Conservation (phyloP, 768 basidiomycete genomes). For the Cyclocybe cylindracea region DNA sequence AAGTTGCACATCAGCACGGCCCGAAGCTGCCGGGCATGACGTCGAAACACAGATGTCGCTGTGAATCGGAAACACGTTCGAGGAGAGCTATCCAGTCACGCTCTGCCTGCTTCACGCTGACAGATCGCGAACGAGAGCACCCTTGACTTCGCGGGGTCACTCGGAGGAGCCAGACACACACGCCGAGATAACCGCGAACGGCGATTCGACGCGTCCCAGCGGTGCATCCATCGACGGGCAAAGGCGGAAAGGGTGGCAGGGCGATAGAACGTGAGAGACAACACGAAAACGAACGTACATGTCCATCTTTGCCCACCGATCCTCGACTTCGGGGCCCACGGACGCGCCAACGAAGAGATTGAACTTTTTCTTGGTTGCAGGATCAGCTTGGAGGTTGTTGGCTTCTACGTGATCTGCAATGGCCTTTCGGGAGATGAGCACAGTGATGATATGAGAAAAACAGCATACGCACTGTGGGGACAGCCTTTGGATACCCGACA, state of each 20-base stretch:
- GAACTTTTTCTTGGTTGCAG: constrained; percentile 44
- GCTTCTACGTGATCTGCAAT: constrained; percentile 45
- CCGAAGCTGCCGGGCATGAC: too few species aligned
- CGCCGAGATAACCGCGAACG: too few species aligned
- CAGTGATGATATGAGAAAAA: background rate
- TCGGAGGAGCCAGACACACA: too few species aligned
- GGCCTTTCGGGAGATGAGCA: constrained; percentile 26
- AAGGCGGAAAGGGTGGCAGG: background rate
- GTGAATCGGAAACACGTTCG: too few species aligned
- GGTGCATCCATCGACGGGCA: too few species aligned
- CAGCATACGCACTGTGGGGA: constrained; percentile 37
- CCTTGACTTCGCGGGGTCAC: too few species aligned
- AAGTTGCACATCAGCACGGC: too few species aligned
- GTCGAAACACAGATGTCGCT: too few species aligned
- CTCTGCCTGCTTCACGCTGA: background rate
- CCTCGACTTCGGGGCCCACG: constrained; percentile 50
- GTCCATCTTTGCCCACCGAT: constrained; percentile 47
- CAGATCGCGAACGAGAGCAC: background rate
- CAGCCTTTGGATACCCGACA: constrained; percentile 48
- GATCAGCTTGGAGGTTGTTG: constrained; percentile 44
- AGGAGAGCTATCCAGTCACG: too few species aligned
- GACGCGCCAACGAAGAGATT: constrained; percentile 50
- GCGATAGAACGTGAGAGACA: background rate
- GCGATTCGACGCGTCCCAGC: too few species aligned
- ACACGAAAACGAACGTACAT: constrained; percentile 32